These are phyloP conservation scores for Jackrogersella minutella DNA, from an alignment of 495 filamentous ascomycete species.

Conservation along the genomic window DNA sequence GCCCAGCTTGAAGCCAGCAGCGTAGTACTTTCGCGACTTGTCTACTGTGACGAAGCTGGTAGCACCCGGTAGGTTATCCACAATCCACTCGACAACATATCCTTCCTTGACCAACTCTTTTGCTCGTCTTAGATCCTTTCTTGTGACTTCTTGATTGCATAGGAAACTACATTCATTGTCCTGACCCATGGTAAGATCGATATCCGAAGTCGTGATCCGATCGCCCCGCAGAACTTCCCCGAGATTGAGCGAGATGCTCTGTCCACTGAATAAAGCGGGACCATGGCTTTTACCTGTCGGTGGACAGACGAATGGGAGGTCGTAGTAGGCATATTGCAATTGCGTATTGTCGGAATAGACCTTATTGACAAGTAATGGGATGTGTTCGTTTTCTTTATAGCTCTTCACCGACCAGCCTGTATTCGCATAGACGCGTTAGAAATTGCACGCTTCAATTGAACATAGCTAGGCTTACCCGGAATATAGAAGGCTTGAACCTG, in stretches of 20 bases:
- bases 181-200: constrained; percentile 80
- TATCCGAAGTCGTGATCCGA: constrained; percentile 88
- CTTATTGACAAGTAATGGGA: constrained; percentile 93
- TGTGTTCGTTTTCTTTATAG: constrained; percentile 80
- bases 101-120: constrained; percentile 79
- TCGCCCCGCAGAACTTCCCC: constrained; percentile 93
- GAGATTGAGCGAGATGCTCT: constrained; percentile 86
- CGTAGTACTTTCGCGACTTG: constrained; percentile 88
- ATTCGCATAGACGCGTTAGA: constrained; percentile 23
- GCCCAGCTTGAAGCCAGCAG: constrained; percentile 93
- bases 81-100: constrained; percentile 95
- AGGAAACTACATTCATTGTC: constrained; percentile 79
- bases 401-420: constrained; percentile 79
- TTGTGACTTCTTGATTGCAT: constrained; percentile 72
- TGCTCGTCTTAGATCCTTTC: constrained; percentile 72
- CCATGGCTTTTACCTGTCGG: constrained; percentile 74
- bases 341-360: constrained; percentile 93
- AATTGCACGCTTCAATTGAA: not conserved
- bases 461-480: constrained; percentile 63
- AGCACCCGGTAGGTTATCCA: constrained; percentile 92
- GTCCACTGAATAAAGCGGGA: constrained; percentile 77
- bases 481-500: constrained; percentile 75
- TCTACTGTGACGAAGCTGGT: constrained; percentile 94
- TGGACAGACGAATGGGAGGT: constrained; percentile 91
- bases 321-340: constrained; percentile 92